Conservation (phyloP, 1,284 basidiomycete species). For the Coriolopsis trogii region DNA sequence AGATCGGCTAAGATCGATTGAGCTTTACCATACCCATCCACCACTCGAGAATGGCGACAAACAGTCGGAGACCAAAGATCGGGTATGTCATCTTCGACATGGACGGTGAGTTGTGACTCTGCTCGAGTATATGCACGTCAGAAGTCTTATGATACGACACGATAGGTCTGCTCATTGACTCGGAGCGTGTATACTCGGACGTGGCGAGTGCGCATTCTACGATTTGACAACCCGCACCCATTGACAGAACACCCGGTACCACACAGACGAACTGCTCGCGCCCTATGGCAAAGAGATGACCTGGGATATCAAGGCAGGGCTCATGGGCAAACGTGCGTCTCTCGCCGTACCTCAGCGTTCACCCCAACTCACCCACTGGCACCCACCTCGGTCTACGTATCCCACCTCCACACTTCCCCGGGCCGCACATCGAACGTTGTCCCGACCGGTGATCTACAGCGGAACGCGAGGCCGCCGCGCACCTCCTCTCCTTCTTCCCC, state of each 20-base stretch:
- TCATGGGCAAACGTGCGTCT: conserved; percentile 79
- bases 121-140: no score
- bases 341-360: background rate
- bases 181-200: conserved; percentile 72
- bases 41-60: background rate
- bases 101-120: conserved; percentile 75
- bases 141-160: no score
- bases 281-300: conserved; percentile 76
- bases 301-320: conserved; percentile 81
- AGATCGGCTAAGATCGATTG: background rate
- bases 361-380: background rate
- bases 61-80: conserved; percentile 33
- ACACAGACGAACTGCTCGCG: conserved; percentile 68
- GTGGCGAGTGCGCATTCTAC: conserved; percentile 61
- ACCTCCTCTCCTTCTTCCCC: conserved; percentile 77
- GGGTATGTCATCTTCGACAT: conserved; percentile 83
- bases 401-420: no score
- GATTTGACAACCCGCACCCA: no score
- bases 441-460: conserved; percentile 48
- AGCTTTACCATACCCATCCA: background rate
- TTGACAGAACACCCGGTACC: no score
- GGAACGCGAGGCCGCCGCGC: conserved; percentile 60
- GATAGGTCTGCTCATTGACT: conserved; percentile 65
- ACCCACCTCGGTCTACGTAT: no score
- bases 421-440: no score